These are phyloP conservation scores for Anthostomella pinea DNA, from an alignment of 2,329 filamentous ascomycete genomes.

Conservation along the genomic window DNA sequence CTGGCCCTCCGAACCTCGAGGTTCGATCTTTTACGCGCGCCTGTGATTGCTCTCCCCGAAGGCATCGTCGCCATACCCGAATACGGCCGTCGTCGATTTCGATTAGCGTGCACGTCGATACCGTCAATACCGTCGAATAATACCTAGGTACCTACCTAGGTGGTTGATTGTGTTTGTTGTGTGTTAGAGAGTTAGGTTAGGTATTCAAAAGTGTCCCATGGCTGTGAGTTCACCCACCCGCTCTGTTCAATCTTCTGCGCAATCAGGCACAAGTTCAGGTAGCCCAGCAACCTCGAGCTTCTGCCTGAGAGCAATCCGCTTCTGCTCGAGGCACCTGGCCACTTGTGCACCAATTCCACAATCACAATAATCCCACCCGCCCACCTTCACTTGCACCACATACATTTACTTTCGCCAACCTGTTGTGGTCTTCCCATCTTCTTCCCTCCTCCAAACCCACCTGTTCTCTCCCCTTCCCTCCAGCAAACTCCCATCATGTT, in stretches of 20 bases:
- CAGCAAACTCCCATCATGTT: not conserved
- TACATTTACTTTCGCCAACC: too few relatives aligned
- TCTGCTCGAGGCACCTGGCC: too few relatives aligned
- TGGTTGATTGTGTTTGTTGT: too few relatives aligned
- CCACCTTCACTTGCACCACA: constrained; percentile 2
- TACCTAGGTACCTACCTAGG: too few relatives aligned
- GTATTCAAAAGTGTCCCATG: constrained; percentile 2
- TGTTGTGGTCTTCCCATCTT: not conserved
- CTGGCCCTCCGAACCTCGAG: constrained; percentile 9
- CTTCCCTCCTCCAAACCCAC: not conserved
- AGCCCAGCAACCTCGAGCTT: too few relatives aligned
- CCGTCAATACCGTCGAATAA: too few relatives aligned
- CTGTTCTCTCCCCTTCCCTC: not conserved
- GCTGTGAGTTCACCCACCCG: constrained; percentile 1
- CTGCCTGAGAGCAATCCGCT: too few relatives aligned
- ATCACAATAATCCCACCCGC: not conserved
- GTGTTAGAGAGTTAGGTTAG: not conserved
- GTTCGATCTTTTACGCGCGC: too few relatives aligned
- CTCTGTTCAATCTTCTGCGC: too few relatives aligned
- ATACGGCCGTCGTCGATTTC: not conserved
- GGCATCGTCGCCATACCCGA: not conserved
- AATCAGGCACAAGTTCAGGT: too few relatives aligned
- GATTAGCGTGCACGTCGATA: too few relatives aligned
- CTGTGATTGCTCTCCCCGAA: constrained; percentile 1
- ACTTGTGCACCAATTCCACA: too few relatives aligned